Conservation (phyloP, 23 red algal genomes). For the Agarophyton chilense region DNA sequence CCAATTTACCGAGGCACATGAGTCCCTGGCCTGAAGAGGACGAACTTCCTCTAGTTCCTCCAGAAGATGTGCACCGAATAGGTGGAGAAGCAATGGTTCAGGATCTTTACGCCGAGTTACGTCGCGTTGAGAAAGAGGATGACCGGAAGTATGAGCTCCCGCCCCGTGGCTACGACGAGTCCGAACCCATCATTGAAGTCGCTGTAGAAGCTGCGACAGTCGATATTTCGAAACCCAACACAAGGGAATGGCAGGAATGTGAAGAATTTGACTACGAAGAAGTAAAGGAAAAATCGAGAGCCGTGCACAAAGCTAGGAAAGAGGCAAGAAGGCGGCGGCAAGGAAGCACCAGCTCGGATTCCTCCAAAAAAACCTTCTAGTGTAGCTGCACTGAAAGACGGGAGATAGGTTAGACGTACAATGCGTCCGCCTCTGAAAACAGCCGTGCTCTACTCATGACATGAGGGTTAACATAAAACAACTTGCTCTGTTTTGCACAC, state of each 20-base stretch:
- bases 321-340: neutral
- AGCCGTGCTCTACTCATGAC: no score
- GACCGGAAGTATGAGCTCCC: slow-evolving; percentile 18
- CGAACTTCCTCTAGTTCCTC: slow-evolving; percentile 20
- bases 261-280: slow-evolving; percentile 37
- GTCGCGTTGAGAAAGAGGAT: neutral
- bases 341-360: neutral
- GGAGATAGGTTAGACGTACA: no score
- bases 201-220: neutral
- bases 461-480: neutral
- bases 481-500: no score
- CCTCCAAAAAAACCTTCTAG: neutral
- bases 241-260: neutral
- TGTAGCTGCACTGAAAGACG: neutral
- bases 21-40: neutral
- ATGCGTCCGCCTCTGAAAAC: no score
- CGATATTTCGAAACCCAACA: neutral
- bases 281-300: neutral
- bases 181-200: slow-evolving; percentile 4
- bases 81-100: neutral
- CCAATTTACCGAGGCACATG: neutral
- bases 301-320: neutral
- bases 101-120: neutral
- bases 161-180: slow-evolving; percentile 7
- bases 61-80: neutral